These are phyloP conservation scores for Artemisia tridentata DNA, from an alignment of 129 eudicot species.

Conservation along the genomic window DNA sequence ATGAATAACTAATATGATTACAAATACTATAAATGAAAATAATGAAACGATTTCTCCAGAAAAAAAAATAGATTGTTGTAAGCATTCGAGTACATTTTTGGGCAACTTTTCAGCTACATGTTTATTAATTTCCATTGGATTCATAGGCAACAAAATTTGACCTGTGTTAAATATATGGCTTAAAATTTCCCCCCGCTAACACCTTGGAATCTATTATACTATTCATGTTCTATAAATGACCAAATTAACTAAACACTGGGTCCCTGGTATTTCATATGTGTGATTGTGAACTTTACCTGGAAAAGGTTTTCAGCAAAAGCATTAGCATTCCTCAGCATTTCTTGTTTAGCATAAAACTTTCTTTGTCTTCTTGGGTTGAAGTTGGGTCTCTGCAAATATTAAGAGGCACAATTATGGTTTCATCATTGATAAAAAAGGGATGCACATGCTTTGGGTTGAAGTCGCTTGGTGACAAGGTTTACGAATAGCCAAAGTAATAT, in stretches of 20 bases:
- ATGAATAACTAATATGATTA: not conserved
- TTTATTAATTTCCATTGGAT: not conserved
- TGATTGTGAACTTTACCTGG: slow-evolving; percentile 37
- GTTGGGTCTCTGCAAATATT: slow-evolving; percentile 54
- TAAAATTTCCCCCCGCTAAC: not conserved
- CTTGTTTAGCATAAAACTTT: slow-evolving; percentile 44
- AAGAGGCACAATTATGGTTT: slow-evolving; percentile 12
- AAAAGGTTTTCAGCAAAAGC: slow-evolving; percentile 62
- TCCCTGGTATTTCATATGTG: not conserved
- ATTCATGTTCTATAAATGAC: not conserved
- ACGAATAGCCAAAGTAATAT: not conserved
- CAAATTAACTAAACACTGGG: not conserved
- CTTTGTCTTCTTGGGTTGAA: slow-evolving; percentile 39
- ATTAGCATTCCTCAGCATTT: slow-evolving; percentile 56
- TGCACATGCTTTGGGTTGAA: not conserved
- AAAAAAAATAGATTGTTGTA: not conserved
- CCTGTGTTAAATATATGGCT: not conserved
- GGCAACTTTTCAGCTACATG: not conserved
- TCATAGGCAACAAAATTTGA: not conserved
- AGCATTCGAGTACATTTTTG: not conserved
- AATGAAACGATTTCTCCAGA: not conserved
- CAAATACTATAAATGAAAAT: not conserved
- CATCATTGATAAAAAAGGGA: not conserved
- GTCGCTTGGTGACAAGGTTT: slow-evolving; percentile 7
- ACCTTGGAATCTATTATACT: not conserved